These are phyloP conservation scores for Alternaria burnsii DNA, from an alignment of 2,329 filamentous ascomycete genomes.

Conservation along the genomic window DNA sequence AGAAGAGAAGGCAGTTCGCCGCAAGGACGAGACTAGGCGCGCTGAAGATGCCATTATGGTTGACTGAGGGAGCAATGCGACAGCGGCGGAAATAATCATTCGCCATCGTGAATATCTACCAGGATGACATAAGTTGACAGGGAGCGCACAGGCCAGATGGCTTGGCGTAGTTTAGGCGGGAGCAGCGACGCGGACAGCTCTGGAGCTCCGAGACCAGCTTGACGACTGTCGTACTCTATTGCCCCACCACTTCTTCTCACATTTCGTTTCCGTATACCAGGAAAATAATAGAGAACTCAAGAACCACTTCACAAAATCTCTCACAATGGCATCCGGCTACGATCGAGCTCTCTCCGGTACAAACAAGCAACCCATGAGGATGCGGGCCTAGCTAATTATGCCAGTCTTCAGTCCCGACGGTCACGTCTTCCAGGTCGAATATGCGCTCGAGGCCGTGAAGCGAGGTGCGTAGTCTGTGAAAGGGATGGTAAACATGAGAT, in stretches of 20 bases:
- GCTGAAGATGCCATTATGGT: constrained; percentile 46
- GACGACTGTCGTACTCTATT: constrained; percentile 25
- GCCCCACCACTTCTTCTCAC: constrained; percentile 15
- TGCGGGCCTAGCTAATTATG: constrained; percentile 39
- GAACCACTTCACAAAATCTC: constrained; percentile 1
- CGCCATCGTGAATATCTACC: constrained; percentile 26
- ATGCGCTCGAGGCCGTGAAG: constrained; percentile 98
- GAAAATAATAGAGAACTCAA: neutral
- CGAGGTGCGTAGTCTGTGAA: constrained; percentile 69
- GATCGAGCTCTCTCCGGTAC: constrained; percentile 98
- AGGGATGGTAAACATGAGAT: neutral
- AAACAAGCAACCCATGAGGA: constrained; percentile 47
- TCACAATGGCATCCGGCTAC: constrained; percentile 88
- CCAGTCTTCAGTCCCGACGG: constrained; percentile 97
- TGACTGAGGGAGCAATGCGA: constrained; percentile 27
- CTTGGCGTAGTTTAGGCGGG: constrained; percentile 48
- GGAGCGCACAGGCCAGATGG: constrained; percentile 36
- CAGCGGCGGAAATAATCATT: constrained; percentile 28
- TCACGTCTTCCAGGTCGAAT: constrained; percentile 99
- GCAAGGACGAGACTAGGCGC: constrained; percentile 45
- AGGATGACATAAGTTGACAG: constrained; percentile 38
- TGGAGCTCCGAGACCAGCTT: constrained; percentile 44
- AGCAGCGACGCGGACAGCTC: constrained; percentile 52
- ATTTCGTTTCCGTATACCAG: constrained; percentile 8
- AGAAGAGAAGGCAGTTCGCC: constrained; percentile 41